Evolutionary conservation across 192 early-diverging fungal species (phyloP).

Genomic region (Umbelopsis ramanniana): DNA sequence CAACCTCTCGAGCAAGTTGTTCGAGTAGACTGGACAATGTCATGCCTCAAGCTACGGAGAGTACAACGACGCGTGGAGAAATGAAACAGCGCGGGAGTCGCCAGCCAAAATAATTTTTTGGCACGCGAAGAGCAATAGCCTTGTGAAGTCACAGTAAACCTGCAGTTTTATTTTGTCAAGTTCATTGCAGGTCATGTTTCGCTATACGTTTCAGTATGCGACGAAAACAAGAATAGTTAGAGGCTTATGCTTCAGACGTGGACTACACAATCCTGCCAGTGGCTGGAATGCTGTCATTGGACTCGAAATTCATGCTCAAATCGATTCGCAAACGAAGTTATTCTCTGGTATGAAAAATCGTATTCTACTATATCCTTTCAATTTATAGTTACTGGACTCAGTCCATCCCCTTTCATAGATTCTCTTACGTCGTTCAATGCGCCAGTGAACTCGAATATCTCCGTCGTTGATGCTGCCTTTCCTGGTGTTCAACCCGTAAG

Average conservation of each 20-base stretch:
- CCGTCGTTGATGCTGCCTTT: constrained; percentile 80
- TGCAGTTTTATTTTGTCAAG: neutral
- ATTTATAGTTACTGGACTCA: constrained; percentile 8
- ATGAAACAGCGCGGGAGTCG: neutral
- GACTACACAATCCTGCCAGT: neutral
- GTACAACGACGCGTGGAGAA: constrained; percentile 3
- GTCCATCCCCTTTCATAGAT: constrained; percentile 12
- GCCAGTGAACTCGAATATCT: constrained; percentile 76
- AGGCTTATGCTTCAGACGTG: neutral
- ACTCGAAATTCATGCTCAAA: constrained; percentile 89
- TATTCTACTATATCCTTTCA: constrained; percentile 8
- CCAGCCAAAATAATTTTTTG: neutral
- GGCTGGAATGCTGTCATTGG: constrained; percentile 80
- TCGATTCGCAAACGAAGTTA: constrained; percentile 76
- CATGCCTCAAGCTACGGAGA: neutral
- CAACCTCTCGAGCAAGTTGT: neutral
- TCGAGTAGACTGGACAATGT: neutral
- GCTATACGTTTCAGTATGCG: neutral
- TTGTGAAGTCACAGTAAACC: neutral
- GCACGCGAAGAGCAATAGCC: neutral
- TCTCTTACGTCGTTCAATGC: constrained; percentile 57
- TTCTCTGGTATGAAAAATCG: constrained; percentile 68
- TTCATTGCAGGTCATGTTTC: neutral
- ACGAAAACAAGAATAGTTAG: neutral
- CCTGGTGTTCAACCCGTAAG: constrained; percentile 85